Evolutionary conservation across 495 filamentous ascomycete species (phyloP), one percentile per base, ranked within the genome.

Genomic region (Halenospora varia): DNA sequence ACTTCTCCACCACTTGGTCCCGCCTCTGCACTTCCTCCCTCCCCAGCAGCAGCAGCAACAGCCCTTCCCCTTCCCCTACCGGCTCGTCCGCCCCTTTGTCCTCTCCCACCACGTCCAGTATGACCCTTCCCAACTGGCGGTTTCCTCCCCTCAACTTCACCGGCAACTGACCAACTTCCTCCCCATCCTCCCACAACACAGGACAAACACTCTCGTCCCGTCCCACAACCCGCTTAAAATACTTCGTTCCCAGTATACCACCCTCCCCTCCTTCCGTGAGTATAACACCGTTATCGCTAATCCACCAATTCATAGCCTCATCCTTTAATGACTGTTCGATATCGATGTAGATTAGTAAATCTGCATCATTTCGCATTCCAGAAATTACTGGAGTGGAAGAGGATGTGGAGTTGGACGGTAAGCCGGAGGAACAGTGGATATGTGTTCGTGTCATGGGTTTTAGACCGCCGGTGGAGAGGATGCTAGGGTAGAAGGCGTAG

Each of bases 251-350:
- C 56, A 83, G 69, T 6, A 80, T 17, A 10, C 77, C 78, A 9
- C 73, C 66, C 42, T 65, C 70, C 26, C 73, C 67, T 2, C 79
- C 79, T 56, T 80, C 79, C 10, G 77, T 79, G 55, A 81, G 62
- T 55, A 81, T 73, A 25, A 93, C 94, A 1, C 84, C 90, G 70
- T 98, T 98, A 53, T 89, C 89, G 70, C 88, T 92, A 56, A 82
- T 69, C 86, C 88, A 96, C 79, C 94, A 97, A 66, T 75, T 73
- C 2, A 94, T 74, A 55, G 82, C 87, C 0, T 78, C 82, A 15
- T 82, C 82, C 17, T 73, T 72, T 42, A 90, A 64, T 25, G 88
- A 86, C 59, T 73, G 77, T 66, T 72, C 72, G 40, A 96, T 72
- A 71, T 97, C 87, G 24, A 96, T 75, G 66, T 88, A 94, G 24